Evolutionary conservation across 257 asterid genomes (phyloP).

Genomic region (Gentiana dahurica): DNA sequence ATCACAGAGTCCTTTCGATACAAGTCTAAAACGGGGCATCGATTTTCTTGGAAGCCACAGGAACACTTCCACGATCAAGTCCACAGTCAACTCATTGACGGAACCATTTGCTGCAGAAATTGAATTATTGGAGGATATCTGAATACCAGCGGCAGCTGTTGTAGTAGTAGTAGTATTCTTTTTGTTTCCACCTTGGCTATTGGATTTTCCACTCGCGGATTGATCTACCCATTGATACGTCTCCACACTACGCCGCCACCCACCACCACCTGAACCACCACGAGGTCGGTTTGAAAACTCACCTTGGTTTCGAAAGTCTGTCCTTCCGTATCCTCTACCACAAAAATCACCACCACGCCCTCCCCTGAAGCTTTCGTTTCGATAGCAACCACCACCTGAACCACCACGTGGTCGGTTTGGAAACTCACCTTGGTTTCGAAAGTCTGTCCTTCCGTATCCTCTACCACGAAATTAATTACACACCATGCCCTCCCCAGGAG

Average conservation of each 20-base stretch:
- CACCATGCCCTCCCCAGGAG: constrained; percentile 37
- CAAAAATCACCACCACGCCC: constrained; percentile 34
- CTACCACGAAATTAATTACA: constrained; percentile 38
- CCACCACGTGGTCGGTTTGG: constrained; percentile 9
- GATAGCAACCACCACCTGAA: constrained; percentile 44
- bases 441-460: constrained; percentile 49
- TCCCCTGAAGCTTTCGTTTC: constrained; percentile 44
- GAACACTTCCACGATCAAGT: too few species aligned
- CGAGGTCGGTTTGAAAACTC: constrained; percentile 16
- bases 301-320: constrained; percentile 40
- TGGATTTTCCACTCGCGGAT: constrained; percentile 12
- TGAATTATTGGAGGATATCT: too few species aligned
- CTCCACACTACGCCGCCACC: constrained; percentile 8
- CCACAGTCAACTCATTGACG: too few species aligned
- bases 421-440: constrained; percentile 31
- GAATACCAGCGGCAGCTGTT: too few species aligned
- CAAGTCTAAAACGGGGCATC: too few species aligned
- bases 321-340: constrained; percentile 43
- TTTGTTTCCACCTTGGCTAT: constrained; percentile 13
- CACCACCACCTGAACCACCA: constrained; percentile 10
- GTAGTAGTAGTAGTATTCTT: neutral
- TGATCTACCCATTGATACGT: constrained; percentile 17
- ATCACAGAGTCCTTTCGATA: too few species aligned
- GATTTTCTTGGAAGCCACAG: too few species aligned
- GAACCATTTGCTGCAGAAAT: too few species aligned